Percentiles rank a stretch among this genome's conserved stretches.
phyloP scores from a whole-genome alignment of 139 green algal species.

The Marvania coccoides region DNA sequence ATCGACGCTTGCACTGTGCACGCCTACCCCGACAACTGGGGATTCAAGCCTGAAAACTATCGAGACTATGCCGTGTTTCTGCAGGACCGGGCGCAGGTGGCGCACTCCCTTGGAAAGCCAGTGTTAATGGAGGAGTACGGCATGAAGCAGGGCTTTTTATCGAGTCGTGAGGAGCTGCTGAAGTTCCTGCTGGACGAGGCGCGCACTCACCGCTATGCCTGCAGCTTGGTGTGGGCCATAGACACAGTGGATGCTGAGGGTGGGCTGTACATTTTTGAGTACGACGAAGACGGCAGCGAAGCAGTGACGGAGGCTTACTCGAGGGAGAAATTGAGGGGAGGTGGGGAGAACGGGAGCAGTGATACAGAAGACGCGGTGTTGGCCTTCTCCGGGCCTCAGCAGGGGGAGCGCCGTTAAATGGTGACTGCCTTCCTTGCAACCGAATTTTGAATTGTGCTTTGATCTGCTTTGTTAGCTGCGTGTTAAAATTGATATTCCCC shows the following conservation, averaged over 20 bases:
- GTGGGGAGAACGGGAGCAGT: not conserved
- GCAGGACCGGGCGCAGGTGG: constrained; percentile 20
- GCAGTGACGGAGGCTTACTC: not conserved
- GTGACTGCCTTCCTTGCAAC: not conserved
- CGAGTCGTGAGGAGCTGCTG: not conserved
- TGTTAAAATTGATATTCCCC: not conserved
- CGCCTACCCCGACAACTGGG: constrained; percentile 31
- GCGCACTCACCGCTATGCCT: not conserved
- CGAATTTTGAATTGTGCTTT: not conserved
- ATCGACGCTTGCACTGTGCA: constrained; percentile 36
- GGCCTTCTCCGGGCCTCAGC: not conserved
- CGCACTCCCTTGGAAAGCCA: constrained; percentile 22
- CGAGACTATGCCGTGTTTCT: not conserved
- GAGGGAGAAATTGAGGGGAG: not conserved
- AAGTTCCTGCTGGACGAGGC: not conserved
- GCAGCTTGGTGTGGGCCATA: constrained; percentile 13
- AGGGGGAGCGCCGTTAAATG: not conserved
- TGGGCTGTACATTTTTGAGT: too few relatives aligned
- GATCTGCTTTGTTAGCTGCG: not conserved
- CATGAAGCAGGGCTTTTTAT: constrained; percentile 13
- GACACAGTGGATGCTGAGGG: too few relatives aligned
- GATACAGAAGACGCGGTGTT: not conserved
- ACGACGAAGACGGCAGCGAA: not conserved
- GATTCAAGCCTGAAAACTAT: not conserved
- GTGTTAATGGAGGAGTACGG: constrained; percentile 43